phyloP scores from a whole-genome alignment of 345 rosid species.

The Lepidium didymum region DNA sequence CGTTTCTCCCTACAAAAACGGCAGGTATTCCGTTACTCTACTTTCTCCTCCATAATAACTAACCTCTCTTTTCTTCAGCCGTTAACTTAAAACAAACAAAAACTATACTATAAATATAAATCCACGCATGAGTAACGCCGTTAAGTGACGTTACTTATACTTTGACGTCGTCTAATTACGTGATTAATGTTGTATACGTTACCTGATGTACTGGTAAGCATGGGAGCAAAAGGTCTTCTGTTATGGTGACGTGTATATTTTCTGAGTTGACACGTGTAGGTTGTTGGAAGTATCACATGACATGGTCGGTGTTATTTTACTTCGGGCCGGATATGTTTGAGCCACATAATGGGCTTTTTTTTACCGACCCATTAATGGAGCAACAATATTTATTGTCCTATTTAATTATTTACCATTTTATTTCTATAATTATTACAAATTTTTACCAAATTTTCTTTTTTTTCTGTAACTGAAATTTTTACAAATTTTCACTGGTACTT shows the following conservation, averaged over 20 bases:
- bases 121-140: slow-evolving; percentile 13
- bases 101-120: not conserved
- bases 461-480: no score
- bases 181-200: slow-evolving; percentile 19
- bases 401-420: not conserved
- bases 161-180: slow-evolving; percentile 20
- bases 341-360: slow-evolving; percentile 6
- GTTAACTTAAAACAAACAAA: not conserved
- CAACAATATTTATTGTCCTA: not conserved
- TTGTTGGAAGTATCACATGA: slow-evolving; percentile 30
- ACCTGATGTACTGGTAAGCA: slow-evolving; percentile 24
- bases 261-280: not conserved
- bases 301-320: no score
- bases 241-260: slow-evolving; percentile 1
- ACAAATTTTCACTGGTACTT: no score
- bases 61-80: not conserved
- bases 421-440: not conserved
- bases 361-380: slow-evolving; percentile 8
- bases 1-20: slow-evolving; percentile 27
- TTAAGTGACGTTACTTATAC: slow-evolving; percentile 17
- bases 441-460: no score
- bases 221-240: slow-evolving; percentile 4
- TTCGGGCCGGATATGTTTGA: slow-evolving; percentile 12
- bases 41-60: slow-evolving; percentile 3
- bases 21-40: slow-evolving; percentile 28